Conservation (phyloP, 129 eudicot genomes). For the Lactuca saligna region DNA sequence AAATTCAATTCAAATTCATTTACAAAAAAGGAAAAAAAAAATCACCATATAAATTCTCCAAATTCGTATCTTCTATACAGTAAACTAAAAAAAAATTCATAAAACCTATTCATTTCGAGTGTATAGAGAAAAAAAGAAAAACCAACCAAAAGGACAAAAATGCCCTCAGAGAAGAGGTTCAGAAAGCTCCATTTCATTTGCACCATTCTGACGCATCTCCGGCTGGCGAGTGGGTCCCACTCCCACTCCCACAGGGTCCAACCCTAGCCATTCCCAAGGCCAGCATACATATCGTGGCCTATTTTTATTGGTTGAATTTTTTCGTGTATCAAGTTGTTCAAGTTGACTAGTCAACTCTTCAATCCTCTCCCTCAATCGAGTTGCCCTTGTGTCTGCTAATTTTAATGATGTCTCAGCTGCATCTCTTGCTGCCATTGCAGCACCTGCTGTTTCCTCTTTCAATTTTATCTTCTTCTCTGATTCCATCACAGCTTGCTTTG, state of each 20-base stretch:
- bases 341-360: constrained; percentile 89
- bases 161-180: constrained; percentile 72
- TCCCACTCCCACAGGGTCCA: constrained; percentile 54
- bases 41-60: constrained; percentile 4
- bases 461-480: constrained; percentile 79
- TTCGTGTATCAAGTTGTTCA: constrained; percentile 64
- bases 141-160: constrained; percentile 14
- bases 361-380: constrained; percentile 74
- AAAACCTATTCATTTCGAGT: constrained; percentile 10
- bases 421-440: constrained; percentile 99
- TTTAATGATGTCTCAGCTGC: constrained; percentile 85
- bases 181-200: constrained; percentile 96
- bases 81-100: constrained; percentile 13
- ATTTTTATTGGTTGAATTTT: constrained; percentile 40
- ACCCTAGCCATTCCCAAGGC: constrained; percentile 98
- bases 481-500: constrained; percentile 65
- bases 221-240: constrained; percentile 23
- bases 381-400: constrained; percentile 75
- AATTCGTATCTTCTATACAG: constrained; percentile 23
- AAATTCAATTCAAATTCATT: constrained; percentile 1
- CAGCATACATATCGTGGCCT: constrained; percentile 80
- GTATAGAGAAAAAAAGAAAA: constrained; percentile 26
- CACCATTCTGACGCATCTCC: constrained; percentile 37
- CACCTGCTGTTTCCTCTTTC: constrained; percentile 91
- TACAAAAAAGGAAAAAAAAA: neutral